These are phyloP conservation scores for Scedosporium apiospermum DNA, from an alignment of 2,329 filamentous ascomycete species.

Conservation along the genomic window DNA sequence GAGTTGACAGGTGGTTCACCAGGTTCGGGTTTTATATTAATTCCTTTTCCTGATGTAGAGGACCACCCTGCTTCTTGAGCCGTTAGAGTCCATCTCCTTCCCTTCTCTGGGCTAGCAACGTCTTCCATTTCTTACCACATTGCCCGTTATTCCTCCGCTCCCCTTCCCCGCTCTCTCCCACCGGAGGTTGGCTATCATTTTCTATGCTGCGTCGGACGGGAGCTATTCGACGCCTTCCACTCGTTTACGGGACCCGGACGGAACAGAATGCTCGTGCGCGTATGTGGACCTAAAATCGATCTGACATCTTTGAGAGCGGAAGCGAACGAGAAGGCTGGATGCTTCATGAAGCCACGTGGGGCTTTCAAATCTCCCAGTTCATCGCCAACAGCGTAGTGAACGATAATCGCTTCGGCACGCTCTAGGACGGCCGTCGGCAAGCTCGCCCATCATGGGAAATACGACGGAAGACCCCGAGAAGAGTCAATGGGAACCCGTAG, in stretches of 20 bases:
- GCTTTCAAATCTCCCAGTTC: not conserved
- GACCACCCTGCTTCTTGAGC: not conserved
- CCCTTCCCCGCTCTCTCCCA: not conserved
- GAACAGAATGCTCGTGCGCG: not conserved
- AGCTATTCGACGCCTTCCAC: not conserved
- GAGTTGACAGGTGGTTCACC: not conserved
- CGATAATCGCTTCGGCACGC: not conserved
- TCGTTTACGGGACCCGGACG: not conserved
- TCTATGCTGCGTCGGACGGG: not conserved
- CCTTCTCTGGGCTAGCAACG: not conserved
- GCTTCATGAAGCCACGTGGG: not conserved
- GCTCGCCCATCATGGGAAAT: not conserved
- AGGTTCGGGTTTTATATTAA: conserved; percentile 1
- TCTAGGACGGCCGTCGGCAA: not conserved
- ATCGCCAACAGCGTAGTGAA: not conserved
- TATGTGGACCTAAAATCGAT: not conserved
- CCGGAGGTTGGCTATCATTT: not conserved
- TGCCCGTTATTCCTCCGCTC: not conserved
- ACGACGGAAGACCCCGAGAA: not conserved
- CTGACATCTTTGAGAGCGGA: not conserved
- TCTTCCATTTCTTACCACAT: not conserved
- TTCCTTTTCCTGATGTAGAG: not conserved
- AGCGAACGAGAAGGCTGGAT: not conserved
- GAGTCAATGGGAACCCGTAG: not conserved
- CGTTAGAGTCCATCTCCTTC: not conserved